These are phyloP conservation scores for Claviceps digitariae DNA, from an alignment of 2,329 filamentous ascomycete genomes.

Conservation along the genomic window DNA sequence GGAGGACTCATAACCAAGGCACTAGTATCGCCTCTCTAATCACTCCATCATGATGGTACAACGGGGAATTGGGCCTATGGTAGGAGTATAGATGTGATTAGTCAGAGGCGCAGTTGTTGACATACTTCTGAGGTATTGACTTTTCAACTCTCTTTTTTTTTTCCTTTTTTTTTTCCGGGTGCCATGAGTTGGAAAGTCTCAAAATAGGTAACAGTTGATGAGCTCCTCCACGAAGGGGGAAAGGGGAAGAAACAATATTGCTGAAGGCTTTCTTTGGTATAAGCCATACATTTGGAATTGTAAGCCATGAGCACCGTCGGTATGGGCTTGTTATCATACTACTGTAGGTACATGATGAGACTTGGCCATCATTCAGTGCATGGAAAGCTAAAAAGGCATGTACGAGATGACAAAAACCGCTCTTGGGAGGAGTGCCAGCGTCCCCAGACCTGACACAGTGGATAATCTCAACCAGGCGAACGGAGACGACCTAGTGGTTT, in stretches of 20 bases:
- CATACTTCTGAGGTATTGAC: neutral
- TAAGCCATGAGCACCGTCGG: neutral
- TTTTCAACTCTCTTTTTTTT: neutral
- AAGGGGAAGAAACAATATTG: neutral
- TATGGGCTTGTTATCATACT: neutral
- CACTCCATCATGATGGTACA: neutral
- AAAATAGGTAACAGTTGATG: constrained; percentile 1
- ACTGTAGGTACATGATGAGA: neutral
- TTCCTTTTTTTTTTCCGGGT: neutral
- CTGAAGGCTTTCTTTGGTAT: neutral
- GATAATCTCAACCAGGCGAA: too few species aligned
- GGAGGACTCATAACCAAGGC: constrained; percentile 28
- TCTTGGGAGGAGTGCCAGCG: neutral
- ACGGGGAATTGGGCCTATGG: neutral
- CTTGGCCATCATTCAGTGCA: neutral
- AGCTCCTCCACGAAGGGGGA: neutral
- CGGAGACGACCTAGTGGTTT: neutral
- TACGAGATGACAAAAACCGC: neutral
- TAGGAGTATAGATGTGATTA: neutral
- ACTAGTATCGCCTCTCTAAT: neutral
- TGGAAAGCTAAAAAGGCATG: neutral
- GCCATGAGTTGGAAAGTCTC: constrained; percentile 3
- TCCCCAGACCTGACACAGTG: neutral
- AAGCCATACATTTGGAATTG: neutral
- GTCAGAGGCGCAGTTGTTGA: constrained; percentile 1